Evolutionary conservation across 306 rosid genomes (phyloP).

Genomic region (Sindora glabra): DNA sequence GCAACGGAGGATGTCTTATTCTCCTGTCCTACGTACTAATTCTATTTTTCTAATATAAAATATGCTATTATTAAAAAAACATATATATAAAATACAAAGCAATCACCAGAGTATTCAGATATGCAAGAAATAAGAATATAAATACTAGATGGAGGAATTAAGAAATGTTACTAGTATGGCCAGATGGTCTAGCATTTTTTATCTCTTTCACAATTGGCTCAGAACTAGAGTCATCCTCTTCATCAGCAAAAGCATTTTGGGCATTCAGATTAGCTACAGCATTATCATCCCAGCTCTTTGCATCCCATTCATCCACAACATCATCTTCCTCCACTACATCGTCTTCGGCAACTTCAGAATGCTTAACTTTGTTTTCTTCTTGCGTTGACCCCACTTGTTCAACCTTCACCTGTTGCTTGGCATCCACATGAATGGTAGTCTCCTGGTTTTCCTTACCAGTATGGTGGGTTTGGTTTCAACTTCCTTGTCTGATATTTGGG

Average conservation of each 20-base stretch:
- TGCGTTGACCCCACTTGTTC: conserved; percentile 42
- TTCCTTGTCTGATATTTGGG: conserved; percentile 82
- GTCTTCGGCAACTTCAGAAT: conserved; percentile 50
- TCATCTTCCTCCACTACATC: conserved; percentile 58
- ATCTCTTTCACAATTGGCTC: conserved; percentile 39
- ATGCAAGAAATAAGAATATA: not conserved
- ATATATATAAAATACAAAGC: too few species aligned
- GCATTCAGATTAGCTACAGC: conserved; percentile 60
- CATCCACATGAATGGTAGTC: conserved; percentile 23
- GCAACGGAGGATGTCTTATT: too few species aligned
- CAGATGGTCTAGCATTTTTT: conserved; percentile 26
- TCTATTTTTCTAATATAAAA: too few species aligned
- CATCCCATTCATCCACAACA: conserved; percentile 90
- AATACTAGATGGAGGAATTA: not conserved
- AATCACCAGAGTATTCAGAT: conserved; percentile 1
- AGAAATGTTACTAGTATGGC: conserved; percentile 30
- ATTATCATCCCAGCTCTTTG: conserved; percentile 96
- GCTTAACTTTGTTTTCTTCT: conserved; percentile 48
- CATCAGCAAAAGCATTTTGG: conserved; percentile 72
- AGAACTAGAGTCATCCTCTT: conserved; percentile 74
- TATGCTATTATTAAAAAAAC: too few species aligned
- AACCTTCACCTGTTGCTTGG: conserved; percentile 46
- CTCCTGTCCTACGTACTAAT: too few species aligned
- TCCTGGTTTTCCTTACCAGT: conserved; percentile 54
- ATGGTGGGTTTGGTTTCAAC: conserved; percentile 39